phyloP scores from a whole-genome alignment of 495 filamentous ascomycete genomes.

The Hypoxylon cercidicola region DNA sequence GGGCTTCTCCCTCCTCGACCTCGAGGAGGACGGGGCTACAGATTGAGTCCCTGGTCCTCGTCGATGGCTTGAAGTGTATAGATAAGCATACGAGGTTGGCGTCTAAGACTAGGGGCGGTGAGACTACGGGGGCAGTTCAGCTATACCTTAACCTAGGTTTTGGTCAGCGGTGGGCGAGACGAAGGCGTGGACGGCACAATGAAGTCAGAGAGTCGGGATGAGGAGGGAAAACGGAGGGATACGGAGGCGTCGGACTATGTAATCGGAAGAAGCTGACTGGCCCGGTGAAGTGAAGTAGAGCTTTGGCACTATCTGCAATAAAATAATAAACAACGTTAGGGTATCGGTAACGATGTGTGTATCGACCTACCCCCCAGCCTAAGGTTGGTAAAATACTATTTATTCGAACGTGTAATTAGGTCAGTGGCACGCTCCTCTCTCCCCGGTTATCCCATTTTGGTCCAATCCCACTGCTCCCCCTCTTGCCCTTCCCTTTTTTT shows the following conservation, averaged over 20 bases:
- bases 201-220: constrained; percentile 32
- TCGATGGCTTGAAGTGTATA: constrained; percentile 3
- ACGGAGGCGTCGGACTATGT: constrained; percentile 39
- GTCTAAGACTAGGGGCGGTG: constrained; percentile 1
- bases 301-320: constrained; percentile 13
- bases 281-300: constrained; percentile 2
- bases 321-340: constrained; percentile 7
- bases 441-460: constrained; percentile 9
- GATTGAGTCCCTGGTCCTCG: constrained; percentile 12
- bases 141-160: constrained; percentile 6
- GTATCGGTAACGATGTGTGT: neutral
- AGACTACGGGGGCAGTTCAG: neutral
- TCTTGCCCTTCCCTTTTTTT: constrained; percentile 20
- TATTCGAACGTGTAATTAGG: constrained; percentile 26
- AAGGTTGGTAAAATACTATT: constrained; percentile 34
- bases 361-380: constrained; percentile 8
- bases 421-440: constrained; percentile 37
- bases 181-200: constrained; percentile 34
- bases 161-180: constrained; percentile 20
- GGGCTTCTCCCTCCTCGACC: neutral
- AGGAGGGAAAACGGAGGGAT: constrained; percentile 4
- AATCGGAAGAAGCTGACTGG: constrained; percentile 39
- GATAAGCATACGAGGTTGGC: constrained; percentile 1
- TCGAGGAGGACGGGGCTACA: constrained; percentile 3
- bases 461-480: constrained; percentile 2